phyloP scores from a whole-genome alignment of 1,139 yeast genomes.

The Scheffersomyces cryptocercus region DNA sequence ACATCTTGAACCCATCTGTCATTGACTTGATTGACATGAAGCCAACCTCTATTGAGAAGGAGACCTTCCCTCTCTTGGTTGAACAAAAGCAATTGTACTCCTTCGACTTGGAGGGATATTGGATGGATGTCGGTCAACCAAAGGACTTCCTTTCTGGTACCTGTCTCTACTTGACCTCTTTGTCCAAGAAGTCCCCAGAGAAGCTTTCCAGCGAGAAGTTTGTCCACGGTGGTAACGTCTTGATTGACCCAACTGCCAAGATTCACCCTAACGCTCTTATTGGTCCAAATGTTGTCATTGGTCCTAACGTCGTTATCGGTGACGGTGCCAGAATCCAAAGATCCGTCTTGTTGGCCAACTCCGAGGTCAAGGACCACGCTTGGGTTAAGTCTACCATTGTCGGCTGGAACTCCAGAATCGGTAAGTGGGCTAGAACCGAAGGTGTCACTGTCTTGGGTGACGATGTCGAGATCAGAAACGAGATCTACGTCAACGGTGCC shows the following conservation, averaged over 20 bases:
- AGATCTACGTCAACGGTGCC: slow-evolving; percentile 98
- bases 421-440: slow-evolving; percentile 99
- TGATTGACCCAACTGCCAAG: slow-evolving; percentile 93
- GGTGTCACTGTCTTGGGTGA: slow-evolving; percentile 98
- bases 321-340: slow-evolving; percentile 99
- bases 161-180: slow-evolving; percentile 83
- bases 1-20: slow-evolving; percentile 94
- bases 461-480: slow-evolving; percentile 98
- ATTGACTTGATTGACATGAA: slow-evolving; percentile 95
- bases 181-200: slow-evolving; percentile 77
- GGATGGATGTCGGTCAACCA: slow-evolving; percentile 99
- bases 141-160: slow-evolving; percentile 98
- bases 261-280: slow-evolving; percentile 91
- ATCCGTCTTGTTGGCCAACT: slow-evolving; percentile 89
- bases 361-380: slow-evolving; percentile 94
- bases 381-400: slow-evolving; percentile 97
- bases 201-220: slow-evolving; percentile 65
- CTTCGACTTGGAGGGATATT: slow-evolving; percentile 97
- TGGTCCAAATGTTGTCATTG: slow-evolving; percentile 98
- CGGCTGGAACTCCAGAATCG: slow-evolving; percentile 99
- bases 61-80: slow-evolving; percentile 96
- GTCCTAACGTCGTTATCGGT: slow-evolving; percentile 95
- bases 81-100: slow-evolving; percentile 88
- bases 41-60: slow-evolving; percentile 99
- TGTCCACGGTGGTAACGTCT: slow-evolving; percentile 90